Base-by-base conservation (phyloP, 352 stramenopile genomes). In the Globisporangium echinulatum region DNA sequence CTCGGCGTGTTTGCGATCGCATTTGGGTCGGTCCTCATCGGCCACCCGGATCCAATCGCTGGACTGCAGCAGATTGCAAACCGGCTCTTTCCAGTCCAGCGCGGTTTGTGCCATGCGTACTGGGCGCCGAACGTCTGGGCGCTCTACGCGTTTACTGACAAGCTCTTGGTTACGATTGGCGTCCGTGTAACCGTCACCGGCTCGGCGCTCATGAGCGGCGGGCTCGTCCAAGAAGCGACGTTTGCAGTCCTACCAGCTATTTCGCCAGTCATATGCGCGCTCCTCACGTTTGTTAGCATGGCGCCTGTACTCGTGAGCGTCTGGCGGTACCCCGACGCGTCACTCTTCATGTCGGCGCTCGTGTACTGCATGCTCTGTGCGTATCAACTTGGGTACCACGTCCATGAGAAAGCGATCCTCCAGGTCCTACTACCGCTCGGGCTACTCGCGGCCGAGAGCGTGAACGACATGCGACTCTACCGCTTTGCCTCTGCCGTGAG, bases 391-490 rank as follows among this genome's bases (percentile, higher is more conserved):
- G 96, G 95, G 19, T 99, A 97, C 68, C 97, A 99, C 75, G 97
- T 99, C n/a, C 97, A 99, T 67, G 97, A 99, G 82, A 99, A 99
- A 74, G 96, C 97, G 8, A 97, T 99, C 52, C 77, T 99, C 7
- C 82, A 92, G 52, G 85, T 91, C n/a, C 80, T 77, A 17, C 61
- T 94, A 7, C 85, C 85, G 0, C 63, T 94, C 19, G 82, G 70
- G 2, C 69, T 96, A 38, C 72, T 94, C 61, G 72, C 81, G 19
- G 71, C 75, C 51, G 79, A 94, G 51, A 90, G 79, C 66, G 84
- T 88, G 39, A 74, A 82, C 42, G 87, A 91, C 58, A 92, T 90
- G 71, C 71, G 82, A n/a, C 64, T 96, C 47, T 94, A 94, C 56
- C 72, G 82, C 38, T 81, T 95, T 55, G 74, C 80, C 15, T 86